Evolutionary conservation across 2,329 filamentous ascomycete genomes (phyloP).

Genomic region (Fusarium lateritium): DNA sequence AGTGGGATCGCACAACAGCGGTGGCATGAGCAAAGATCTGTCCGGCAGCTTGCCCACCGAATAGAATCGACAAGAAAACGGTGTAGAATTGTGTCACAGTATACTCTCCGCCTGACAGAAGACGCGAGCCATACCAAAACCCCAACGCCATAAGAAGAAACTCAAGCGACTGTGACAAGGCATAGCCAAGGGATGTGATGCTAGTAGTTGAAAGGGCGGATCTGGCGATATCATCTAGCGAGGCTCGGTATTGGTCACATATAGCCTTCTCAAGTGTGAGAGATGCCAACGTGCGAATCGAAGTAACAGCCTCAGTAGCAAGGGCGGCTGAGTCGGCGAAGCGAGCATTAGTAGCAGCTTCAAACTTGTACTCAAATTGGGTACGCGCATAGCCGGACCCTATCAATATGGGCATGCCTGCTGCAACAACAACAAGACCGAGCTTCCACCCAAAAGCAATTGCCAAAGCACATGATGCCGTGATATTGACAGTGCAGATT

Average conservation of each 20-base stretch:
- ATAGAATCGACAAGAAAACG: conserved; percentile 65
- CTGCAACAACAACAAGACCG: conserved; percentile 62
- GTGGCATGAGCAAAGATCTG: conserved; percentile 63
- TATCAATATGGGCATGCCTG: conserved; percentile 54
- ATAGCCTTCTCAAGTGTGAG: conserved; percentile 57
- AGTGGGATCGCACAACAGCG: conserved; percentile 59
- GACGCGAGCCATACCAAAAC: conserved; percentile 56
- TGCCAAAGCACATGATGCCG: conserved; percentile 28
- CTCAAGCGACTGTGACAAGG: conserved; percentile 54
- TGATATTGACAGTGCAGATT: no score
- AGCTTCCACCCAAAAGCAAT: conserved; percentile 63
- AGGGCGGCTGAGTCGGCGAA: conserved; percentile 55
- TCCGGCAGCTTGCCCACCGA: conserved; percentile 56
- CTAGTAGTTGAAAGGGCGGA: conserved; percentile 47
- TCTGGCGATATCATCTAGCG: conserved; percentile 48
- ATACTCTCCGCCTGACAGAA: conserved; percentile 59
- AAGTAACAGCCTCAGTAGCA: conserved; percentile 58
- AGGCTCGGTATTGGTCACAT: conserved; percentile 47
- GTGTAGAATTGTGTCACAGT: conserved; percentile 66
- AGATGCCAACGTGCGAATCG: conserved; percentile 57
- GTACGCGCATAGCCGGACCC: conserved; percentile 54
- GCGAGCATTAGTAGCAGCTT: conserved; percentile 27
- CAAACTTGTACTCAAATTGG: conserved; percentile 56
- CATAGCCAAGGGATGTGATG: conserved; percentile 53
- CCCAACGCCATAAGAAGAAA: conserved; percentile 56